Base-by-base conservation (phyloP, 1,284 basidiomycete genomes). In the Clitocybe nebularis region DNA sequence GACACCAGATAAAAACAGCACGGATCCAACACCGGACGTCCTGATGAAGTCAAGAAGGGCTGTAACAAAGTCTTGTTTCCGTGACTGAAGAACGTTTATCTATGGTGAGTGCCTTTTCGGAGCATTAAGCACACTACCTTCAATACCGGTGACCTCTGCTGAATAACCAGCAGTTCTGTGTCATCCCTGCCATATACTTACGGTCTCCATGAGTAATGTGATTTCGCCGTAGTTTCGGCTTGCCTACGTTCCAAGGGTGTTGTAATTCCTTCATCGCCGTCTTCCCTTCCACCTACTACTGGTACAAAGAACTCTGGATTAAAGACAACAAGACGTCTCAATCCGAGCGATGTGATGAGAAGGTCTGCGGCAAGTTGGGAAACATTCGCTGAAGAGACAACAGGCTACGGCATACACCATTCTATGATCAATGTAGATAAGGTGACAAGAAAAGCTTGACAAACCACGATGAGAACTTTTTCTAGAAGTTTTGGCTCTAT, bases 381-480 rank as follows among this genome's bases (percentile, higher is more conserved):
- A 26, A 91, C 74, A 64, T 90, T 91, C 34, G 83, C 89, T 17
- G 81, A 75, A 1, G 88, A 89, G 3, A 91, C 86, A 33, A 89
- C 61, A 17, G 89, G 88, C 88, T 91, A 55, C 38, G 39, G 42
- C 25, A 38, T 34, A 22, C n/a, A 28, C 23, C 45, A 24, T 53
- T 42, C 34, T 39, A 40, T 36, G 17, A n/a, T 30, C 13, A 13
- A 38, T 14, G 28, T 33, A 5, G 13, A 45, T 30, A 5, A 39
- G 36, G 42, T 50, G n/a, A 43, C 25, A 8, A 36, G 33, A 17
- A 35, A 2, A 4, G 36, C 46, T 32, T 36, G 34, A 69, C 76
- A 47, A 51, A 80, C 79, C 44, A 79, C 64, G 39, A 81, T 54
- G 42, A 80, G 62, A 1, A 63, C 64, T 57, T 72, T 81, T 22